Evolutionary conservation across 768 basidiomycete species (phyloP).

Genomic region (Xerocomus spinulosus): DNA sequence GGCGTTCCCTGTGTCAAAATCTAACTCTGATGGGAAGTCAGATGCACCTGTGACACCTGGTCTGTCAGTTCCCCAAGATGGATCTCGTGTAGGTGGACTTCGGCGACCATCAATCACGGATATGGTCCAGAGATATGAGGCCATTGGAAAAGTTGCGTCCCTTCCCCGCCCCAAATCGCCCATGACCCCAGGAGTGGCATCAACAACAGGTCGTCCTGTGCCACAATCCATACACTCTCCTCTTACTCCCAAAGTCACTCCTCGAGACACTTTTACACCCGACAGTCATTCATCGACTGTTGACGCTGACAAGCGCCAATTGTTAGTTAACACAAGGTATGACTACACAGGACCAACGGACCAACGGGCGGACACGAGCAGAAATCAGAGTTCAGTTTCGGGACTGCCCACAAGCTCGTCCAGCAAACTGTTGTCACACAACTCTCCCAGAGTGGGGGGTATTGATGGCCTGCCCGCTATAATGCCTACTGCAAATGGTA

Average conservation of each 20-base stretch:
- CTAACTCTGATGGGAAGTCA: constrained; percentile 38
- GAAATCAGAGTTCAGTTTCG: constrained; percentile 16
- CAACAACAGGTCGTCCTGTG: constrained; percentile 19
- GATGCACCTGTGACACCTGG: constrained; percentile 31
- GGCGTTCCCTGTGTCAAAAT: constrained; percentile 49
- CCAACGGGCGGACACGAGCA: constrained; percentile 8
- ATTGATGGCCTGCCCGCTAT: constrained; percentile 26
- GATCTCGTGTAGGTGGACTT: constrained; percentile 32
- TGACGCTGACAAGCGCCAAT: constrained; percentile 23
- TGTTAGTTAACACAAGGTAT: constrained; percentile 5
- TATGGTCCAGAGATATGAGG: constrained; percentile 81
- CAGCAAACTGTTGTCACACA: constrained; percentile 17
- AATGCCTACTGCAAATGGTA: constrained; percentile 6
- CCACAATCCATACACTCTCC: constrained; percentile 24
- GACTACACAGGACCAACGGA: constrained; percentile 19
- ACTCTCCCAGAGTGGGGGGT: constrained; percentile 14
- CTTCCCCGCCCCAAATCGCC: constrained; percentile 34
- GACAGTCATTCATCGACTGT: constrained; percentile 9
- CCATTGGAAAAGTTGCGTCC: constrained; percentile 40
- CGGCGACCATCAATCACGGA: constrained; percentile 80
- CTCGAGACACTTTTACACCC: constrained; percentile 11
- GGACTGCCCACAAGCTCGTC: constrained; percentile 21
- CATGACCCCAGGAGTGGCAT: constrained; percentile 6
- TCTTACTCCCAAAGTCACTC: constrained; percentile 17
- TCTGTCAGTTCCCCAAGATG: constrained; percentile 47